Conservation (phyloP, 176 grass and related monocot genomes). For the Triticum monococcum region DNA sequence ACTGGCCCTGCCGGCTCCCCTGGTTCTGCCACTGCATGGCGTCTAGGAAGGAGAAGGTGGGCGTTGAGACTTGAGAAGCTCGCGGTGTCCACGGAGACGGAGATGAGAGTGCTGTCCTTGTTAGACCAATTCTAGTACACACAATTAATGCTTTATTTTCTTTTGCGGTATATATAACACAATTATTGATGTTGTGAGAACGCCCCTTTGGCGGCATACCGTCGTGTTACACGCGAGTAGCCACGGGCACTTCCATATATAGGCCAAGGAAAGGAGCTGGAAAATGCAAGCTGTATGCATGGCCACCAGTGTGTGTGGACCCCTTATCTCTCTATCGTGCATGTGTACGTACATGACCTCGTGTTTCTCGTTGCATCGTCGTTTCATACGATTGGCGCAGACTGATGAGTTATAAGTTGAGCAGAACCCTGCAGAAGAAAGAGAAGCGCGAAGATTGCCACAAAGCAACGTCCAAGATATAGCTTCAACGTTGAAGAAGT, state of each 20-base stretch:
- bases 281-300: not conserved
- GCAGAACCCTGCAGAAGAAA: not conserved
- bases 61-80: too few relatives aligned
- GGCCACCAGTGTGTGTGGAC: not conserved
- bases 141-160: too few relatives aligned
- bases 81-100: too few relatives aligned
- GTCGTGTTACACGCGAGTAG: not conserved
- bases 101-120: too few relatives aligned
- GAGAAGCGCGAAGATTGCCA: constrained; percentile 10
- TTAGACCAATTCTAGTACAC: too few relatives aligned
- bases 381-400: not conserved
- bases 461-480: not conserved
- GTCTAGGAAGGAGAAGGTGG: too few relatives aligned
- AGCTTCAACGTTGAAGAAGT: constrained; percentile 34
- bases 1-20: too few relatives aligned
- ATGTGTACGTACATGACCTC: not conserved
- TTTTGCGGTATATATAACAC: not conserved
- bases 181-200: not conserved
- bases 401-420: not conserved
- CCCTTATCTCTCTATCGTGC: not conserved
- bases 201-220: not conserved
- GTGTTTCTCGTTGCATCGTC: not conserved
- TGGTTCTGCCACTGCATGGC: too few relatives aligned
- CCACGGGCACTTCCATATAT: not conserved
- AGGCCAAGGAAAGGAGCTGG: not conserved